A percentile compares a stretch with the other conserved stretches of the same genome.
phyloP scores from a whole-genome alignment of 2,329 filamentous ascomycete genomes.

The Fusarium udum region DNA sequence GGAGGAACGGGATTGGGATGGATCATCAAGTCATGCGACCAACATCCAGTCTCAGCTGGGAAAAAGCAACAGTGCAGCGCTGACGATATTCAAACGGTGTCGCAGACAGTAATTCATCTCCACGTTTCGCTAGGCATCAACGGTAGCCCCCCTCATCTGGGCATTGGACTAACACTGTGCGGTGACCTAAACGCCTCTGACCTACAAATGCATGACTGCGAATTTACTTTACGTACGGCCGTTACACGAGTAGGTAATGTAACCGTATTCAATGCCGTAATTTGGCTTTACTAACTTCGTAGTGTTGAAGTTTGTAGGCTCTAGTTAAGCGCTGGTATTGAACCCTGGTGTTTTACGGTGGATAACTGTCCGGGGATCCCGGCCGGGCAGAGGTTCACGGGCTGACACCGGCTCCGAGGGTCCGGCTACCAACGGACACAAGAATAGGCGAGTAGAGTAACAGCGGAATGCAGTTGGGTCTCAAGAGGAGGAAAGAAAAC shows the following conservation, averaged over 20 bases:
- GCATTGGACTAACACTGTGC: slow-evolving; percentile 4
- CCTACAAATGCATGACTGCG: not conserved
- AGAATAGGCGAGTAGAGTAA: not conserved
- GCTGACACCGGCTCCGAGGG: slow-evolving; percentile 24
- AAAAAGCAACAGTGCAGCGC: slow-evolving; percentile 17
- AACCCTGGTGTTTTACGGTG: slow-evolving; percentile 13
- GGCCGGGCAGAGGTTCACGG: slow-evolving; percentile 27
- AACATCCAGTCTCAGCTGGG: slow-evolving; percentile 21
- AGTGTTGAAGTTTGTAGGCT: not conserved
- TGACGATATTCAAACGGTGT: slow-evolving; percentile 16
- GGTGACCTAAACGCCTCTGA: slow-evolving; percentile 13
- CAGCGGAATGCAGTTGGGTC: not conserved
- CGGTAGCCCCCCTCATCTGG: slow-evolving; percentile 5
- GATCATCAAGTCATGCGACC: slow-evolving; percentile 33
- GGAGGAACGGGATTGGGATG: slow-evolving; percentile 1
- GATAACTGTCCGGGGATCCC: slow-evolving; percentile 14
- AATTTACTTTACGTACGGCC: not conserved
- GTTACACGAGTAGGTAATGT: not conserved
- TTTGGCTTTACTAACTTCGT: not conserved
- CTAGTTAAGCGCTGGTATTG: not conserved
- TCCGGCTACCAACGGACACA: slow-evolving; percentile 5
- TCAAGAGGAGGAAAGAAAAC: no score
- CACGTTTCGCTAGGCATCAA: slow-evolving; percentile 17
- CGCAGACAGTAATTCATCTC: not conserved
- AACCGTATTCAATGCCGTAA: not conserved